Conservation (phyloP, 192 early-diverging fungal genomes). For the Gryganskiella cystojenkinii region DNA sequence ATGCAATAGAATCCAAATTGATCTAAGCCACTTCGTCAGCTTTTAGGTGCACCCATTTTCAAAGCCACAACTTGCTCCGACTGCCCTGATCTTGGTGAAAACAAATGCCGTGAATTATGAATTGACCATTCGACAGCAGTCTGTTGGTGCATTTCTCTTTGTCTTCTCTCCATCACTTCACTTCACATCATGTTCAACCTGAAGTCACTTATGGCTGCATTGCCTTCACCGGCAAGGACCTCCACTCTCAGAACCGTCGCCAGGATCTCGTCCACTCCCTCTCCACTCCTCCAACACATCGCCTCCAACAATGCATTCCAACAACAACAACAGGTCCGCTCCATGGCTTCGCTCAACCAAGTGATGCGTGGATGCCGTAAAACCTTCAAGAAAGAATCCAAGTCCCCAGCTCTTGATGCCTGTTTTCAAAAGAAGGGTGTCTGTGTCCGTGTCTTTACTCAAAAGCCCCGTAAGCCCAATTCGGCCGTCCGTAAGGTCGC, state of each 20-base stretch:
- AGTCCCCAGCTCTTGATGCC: conserved; percentile 85
- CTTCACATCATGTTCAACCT: conserved; percentile 34
- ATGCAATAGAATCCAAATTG: too few species aligned
- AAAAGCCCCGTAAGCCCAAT: conserved; percentile 99
- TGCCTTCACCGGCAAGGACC: conserved; percentile 28
- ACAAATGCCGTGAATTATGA: too few species aligned
- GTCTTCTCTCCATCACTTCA: background rate
- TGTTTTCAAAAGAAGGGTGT: conserved; percentile 94
- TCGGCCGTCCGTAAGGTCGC: conserved; percentile 96
- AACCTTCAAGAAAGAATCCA: conserved; percentile 68
- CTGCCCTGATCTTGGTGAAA: too few species aligned
- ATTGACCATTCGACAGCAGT: too few species aligned
- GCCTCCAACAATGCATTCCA: background rate
- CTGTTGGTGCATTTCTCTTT: too few species aligned
- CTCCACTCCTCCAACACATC: conserved; percentile 21
- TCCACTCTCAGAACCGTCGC: conserved; percentile 11
- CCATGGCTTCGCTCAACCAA: conserved; percentile 94
- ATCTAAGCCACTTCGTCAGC: too few species aligned
- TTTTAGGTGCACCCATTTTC: too few species aligned
- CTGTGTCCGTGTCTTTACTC: conserved; percentile 94
- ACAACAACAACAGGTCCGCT: conserved; percentile 40
- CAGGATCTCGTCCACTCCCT: conserved; percentile 7
- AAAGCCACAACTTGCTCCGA: too few species aligned
- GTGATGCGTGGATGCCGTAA: conserved; percentile 89
- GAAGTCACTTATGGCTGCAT: conserved; percentile 45